Evolutionary conservation across 2,329 filamentous ascomycete genomes (phyloP).

Genomic region (Zasmidium citrigriseum): DNA sequence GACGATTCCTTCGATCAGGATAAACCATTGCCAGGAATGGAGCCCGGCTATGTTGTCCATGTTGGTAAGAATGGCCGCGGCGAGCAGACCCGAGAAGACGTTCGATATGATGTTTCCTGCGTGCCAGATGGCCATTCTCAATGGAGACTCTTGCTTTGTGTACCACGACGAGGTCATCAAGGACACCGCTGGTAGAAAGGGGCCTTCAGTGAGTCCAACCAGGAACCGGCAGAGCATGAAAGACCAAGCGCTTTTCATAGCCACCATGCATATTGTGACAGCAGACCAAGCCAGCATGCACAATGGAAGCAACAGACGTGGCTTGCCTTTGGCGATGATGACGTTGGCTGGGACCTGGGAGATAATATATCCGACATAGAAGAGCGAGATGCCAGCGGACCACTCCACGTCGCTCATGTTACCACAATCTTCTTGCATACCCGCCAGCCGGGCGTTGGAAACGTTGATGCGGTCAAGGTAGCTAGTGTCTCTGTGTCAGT

Average conservation of each 20-base stretch:
- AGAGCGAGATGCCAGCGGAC: conserved; percentile 11
- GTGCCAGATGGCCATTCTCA: conserved; percentile 14
- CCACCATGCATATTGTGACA: conserved; percentile 11
- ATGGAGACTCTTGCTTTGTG: conserved; percentile 10
- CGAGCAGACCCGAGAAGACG: conserved; percentile 8
- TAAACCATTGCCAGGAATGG: conserved; percentile 14
- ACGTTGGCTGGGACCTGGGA: conserved; percentile 12
- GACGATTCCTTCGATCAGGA: conserved; percentile 12
- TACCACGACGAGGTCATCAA: conserved; percentile 13
- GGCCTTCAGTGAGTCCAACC: conserved; percentile 43
- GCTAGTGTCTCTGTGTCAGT: background rate
- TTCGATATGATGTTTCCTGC: conserved; percentile 11
- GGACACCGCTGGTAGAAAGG: conserved; percentile 8
- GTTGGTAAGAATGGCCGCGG: conserved; percentile 8
- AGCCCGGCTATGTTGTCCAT: conserved; percentile 11
- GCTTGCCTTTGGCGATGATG: conserved; percentile 11
- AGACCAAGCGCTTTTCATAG: conserved; percentile 40
- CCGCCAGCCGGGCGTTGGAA: conserved; percentile 41
- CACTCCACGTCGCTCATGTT: conserved; percentile 10
- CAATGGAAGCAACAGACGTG: conserved; percentile 3
- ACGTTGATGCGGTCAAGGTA: conserved; percentile 44
- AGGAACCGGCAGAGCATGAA: conserved; percentile 46
- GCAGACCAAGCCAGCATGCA: conserved; percentile 10
- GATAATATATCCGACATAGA: conserved; percentile 15
- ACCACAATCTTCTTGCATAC: conserved; percentile 29